Percentiles rank a stretch among this genome's conserved stretches.
These are phyloP conservation scores for Colletotrichum liriopes DNA, from an alignment of 2,329 filamentous ascomycete genomes.

Conservation along the genomic window DNA sequence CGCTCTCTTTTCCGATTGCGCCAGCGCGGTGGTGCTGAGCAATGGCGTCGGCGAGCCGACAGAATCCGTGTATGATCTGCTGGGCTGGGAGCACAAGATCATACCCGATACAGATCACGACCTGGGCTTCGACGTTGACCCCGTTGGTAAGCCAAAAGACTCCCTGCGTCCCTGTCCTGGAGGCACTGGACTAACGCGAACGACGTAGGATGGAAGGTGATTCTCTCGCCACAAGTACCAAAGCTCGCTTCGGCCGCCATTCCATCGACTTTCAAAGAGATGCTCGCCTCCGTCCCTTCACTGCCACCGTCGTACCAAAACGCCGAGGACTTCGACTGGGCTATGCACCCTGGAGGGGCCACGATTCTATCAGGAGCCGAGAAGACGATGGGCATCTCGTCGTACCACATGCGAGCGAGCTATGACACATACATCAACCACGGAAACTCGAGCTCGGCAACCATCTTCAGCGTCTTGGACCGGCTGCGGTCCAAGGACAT, in stretches of 20 bases:
- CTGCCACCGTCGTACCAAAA: conserved; percentile 62
- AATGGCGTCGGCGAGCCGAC: conserved; percentile 70
- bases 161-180: not conserved
- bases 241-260: conserved; percentile 68
- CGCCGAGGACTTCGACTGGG: conserved; percentile 79
- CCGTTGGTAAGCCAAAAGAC: conserved; percentile 62
- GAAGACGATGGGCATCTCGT: conserved; percentile 67
- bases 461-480: conserved; percentile 78
- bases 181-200: conserved; percentile 41
- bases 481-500: conserved; percentile 72
- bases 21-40: conserved; percentile 75
- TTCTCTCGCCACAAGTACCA: conserved; percentile 74
- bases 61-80: conserved; percentile 70
- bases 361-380: conserved; percentile 78
- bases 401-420: conserved; percentile 78
- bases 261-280: conserved; percentile 67
- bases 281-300: conserved; percentile 64
- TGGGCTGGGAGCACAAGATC: conserved; percentile 76
- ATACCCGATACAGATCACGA: conserved; percentile 75
- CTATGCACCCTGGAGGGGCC: conserved; percentile 79
- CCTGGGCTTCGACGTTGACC: conserved; percentile 77
- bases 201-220: conserved; percentile 74
- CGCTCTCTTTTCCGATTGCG: conserved; percentile 79
- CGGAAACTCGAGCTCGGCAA: conserved; percentile 80
- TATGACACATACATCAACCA: conserved; percentile 78